These are phyloP conservation scores for Solanum hybrid DNA, from an alignment of 305 asterid genomes.

Conservation along the genomic window DNA sequence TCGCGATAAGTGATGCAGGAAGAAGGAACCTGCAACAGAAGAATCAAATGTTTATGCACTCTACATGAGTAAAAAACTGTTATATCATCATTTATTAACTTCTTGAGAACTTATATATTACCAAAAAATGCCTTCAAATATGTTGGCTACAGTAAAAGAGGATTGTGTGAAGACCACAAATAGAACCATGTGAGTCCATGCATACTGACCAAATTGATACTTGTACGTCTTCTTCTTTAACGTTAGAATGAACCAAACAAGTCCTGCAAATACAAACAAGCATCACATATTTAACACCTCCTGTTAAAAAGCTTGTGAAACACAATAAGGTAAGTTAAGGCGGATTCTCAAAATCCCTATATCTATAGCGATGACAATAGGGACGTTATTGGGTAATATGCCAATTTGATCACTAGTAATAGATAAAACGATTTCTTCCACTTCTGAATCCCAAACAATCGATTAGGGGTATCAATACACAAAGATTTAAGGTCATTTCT, in stretches of 20 bases:
- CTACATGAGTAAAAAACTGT: background rate
- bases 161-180: slow-evolving; percentile 95
- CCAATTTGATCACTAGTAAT: too few species aligned
- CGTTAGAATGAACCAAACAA: slow-evolving; percentile 94
- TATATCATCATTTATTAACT: background rate
- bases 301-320: background rate
- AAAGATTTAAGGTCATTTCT: background rate
- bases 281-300: background rate
- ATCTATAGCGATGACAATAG: background rate
- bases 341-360: background rate
- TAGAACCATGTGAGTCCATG: slow-evolving; percentile 96
- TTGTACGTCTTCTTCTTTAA: slow-evolving; percentile 93
- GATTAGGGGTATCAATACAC: background rate
- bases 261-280: slow-evolving; percentile 40
- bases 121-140: slow-evolving; percentile 97
- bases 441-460: background rate
- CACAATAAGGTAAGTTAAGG: background rate
- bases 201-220: slow-evolving; percentile 96
- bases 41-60: background rate
- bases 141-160: slow-evolving; percentile 86
- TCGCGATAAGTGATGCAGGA: slow-evolving; percentile 95
- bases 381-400: background rate
- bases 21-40: slow-evolving; percentile 87
- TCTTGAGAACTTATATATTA: slow-evolving; percentile 16
- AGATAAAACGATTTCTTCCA: background rate